Percentiles rank a stretch among this genome's conserved stretches.
phyloP scores from a whole-genome alignment of 208 protist species.

The Crithidia fasciculata region DNA sequence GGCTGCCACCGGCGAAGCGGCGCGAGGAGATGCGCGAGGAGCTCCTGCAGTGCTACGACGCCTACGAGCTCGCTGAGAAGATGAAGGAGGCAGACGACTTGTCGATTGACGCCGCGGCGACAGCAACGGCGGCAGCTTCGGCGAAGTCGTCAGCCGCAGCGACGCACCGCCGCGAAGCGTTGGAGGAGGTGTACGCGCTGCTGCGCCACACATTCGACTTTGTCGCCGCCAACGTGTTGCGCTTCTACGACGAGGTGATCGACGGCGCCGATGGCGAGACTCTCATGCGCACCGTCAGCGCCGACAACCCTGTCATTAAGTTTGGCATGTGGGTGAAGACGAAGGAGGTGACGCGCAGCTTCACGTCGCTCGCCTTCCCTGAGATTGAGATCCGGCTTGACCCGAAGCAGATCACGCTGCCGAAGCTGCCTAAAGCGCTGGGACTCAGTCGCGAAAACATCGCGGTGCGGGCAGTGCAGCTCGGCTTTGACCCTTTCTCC shows the following conservation, averaged over 20 bases:
- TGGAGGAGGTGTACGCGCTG: constrained; percentile 67
- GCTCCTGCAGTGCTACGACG: constrained; percentile 70
- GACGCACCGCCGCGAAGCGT: constrained; percentile 31
- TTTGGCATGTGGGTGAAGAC: constrained; percentile 92
- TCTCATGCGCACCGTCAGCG: constrained; percentile 57
- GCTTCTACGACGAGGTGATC: constrained; percentile 84
- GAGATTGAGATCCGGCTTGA: constrained; percentile 84
- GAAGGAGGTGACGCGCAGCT: constrained; percentile 86
- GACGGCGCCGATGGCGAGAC: constrained; percentile 83
- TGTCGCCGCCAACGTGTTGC: constrained; percentile 67
- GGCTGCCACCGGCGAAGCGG: constrained; percentile 47
- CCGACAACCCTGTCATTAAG: constrained; percentile 69
- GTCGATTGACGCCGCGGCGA: constrained; percentile 1
- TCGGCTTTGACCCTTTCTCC: constrained; percentile 83
- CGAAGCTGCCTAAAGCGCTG: constrained; percentile 85
- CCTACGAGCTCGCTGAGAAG: constrained; percentile 68
- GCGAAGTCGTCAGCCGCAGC: neutral
- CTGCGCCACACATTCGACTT: constrained; percentile 80
- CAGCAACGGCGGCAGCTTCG: neutral
- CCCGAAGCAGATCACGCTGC: constrained; percentile 72
- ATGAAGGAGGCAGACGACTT: constrained; percentile 72
- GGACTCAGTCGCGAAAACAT: constrained; percentile 92
- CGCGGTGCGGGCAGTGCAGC: constrained; percentile 85
- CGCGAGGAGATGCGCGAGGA: constrained; percentile 57
- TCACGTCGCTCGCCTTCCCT: constrained; percentile 77